Evolutionary conservation across 352 stramenopile genomes (phyloP).

Genomic region (Pilasporangium apinafurcum): DNA sequence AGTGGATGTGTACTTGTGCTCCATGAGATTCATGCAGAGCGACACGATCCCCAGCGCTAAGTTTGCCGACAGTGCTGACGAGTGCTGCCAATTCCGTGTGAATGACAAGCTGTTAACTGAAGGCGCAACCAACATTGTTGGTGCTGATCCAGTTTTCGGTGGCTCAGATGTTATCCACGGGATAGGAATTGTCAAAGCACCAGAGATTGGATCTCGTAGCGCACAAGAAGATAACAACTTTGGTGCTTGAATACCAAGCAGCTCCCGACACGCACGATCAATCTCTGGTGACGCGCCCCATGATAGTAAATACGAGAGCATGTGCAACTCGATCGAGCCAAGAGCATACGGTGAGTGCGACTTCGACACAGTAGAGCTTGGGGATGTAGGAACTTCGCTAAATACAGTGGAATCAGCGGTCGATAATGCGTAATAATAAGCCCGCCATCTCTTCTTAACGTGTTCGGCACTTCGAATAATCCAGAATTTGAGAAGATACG

Average conservation of each 20-base stretch:
- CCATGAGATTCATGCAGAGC: constrained; percentile 81
- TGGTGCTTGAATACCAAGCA: constrained; percentile 51
- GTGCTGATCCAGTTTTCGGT: background rate
- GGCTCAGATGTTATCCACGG: constrained; percentile 27
- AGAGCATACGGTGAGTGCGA: constrained; percentile 47
- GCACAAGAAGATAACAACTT: constrained; percentile 61
- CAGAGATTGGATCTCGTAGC: constrained; percentile 39
- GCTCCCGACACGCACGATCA: constrained; percentile 44
- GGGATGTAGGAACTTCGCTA: background rate
- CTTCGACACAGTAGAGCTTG: background rate
- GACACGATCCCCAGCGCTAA: constrained; percentile 66
- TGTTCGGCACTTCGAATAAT: constrained; percentile 59
- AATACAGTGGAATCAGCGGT: constrained; percentile 2
- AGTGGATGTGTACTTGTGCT: constrained; percentile 44
- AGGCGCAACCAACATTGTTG: constrained; percentile 9
- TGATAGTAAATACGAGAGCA: constrained; percentile 71
- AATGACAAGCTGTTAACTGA: constrained; percentile 31
- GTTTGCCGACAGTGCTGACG: constrained; percentile 54
- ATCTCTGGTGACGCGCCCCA: constrained; percentile 64
- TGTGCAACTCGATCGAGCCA: constrained; percentile 59
- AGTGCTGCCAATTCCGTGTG: constrained; percentile 69
- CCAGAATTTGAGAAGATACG: constrained; percentile 61
- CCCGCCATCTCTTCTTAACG: constrained; percentile 65
- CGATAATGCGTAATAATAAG: constrained; percentile 39
- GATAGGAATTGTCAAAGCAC: constrained; percentile 65